phyloP scores from a whole-genome alignment of 495 filamentous ascomycete species.

The Xylaria intraflava region DNA sequence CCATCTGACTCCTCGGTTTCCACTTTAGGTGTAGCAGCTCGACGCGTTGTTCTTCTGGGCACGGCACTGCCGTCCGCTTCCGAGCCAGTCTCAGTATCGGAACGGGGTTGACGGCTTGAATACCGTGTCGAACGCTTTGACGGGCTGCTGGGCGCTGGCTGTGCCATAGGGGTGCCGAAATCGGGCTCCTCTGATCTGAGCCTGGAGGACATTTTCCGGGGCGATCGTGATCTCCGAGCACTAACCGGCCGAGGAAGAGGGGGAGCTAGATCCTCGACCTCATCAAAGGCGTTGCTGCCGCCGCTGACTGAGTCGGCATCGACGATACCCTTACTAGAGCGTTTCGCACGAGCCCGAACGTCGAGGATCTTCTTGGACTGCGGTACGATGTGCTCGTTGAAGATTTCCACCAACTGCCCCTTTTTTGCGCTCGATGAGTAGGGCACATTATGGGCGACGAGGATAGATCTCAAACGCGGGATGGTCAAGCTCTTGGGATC shows the following conservation, averaged over 20 bases:
- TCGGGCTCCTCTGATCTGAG: constrained; percentile 46
- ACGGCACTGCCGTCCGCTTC: constrained; percentile 27
- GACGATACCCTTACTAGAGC: constrained; percentile 77
- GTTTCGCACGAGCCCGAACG: constrained; percentile 66
- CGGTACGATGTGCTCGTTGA: constrained; percentile 72
- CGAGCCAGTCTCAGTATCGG: constrained; percentile 48
- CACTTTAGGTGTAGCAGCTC: constrained; percentile 35
- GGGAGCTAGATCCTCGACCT: constrained; percentile 39
- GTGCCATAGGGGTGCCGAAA: constrained; percentile 21
- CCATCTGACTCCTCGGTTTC: constrained; percentile 41
- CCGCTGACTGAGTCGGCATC: constrained; percentile 57
- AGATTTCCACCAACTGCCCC: constrained; percentile 72
- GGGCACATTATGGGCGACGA: constrained; percentile 75
- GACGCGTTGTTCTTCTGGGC: constrained; percentile 16
- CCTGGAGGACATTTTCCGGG: constrained; percentile 39
- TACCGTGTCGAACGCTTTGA: constrained; percentile 47
- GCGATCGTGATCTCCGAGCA: constrained; percentile 38
- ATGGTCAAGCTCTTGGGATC: constrained; percentile 78
- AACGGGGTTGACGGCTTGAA: constrained; percentile 37
- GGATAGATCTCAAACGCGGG: constrained; percentile 77
- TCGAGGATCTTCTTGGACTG: constrained; percentile 67
- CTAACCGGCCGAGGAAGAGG: constrained; percentile 35
- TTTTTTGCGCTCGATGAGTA: constrained; percentile 85
- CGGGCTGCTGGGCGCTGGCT: constrained; percentile 34
- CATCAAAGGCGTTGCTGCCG: constrained; percentile 33